phyloP scores from a whole-genome alignment of 306 rosid species.

The Sicyos edulis region DNA sequence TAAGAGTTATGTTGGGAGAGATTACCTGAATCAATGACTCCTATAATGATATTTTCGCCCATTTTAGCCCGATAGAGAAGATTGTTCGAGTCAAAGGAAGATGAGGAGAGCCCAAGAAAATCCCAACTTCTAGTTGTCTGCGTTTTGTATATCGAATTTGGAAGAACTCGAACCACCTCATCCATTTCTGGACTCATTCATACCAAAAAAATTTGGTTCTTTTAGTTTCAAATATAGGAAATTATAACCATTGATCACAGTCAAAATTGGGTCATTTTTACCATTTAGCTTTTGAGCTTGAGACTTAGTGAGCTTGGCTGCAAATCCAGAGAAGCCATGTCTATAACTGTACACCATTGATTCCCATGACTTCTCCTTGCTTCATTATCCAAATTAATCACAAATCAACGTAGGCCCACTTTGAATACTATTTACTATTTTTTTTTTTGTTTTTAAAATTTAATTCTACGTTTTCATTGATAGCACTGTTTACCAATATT shows the following conservation, averaged over 20 bases:
- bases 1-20: too few species aligned
- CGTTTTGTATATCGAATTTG: slow-evolving; percentile 54
- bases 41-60: slow-evolving; percentile 70
- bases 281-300: slow-evolving; percentile 50
- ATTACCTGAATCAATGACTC: slow-evolving; percentile 68
- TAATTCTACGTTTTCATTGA: too few species aligned
- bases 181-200: slow-evolving; percentile 31
- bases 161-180: slow-evolving; percentile 61
- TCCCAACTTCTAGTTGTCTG: slow-evolving; percentile 91
- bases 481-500: too few species aligned
- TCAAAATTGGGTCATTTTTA: too few species aligned
- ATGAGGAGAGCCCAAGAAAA: slow-evolving; percentile 45
- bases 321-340: slow-evolving; percentile 85
- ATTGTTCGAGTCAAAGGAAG: background rate
- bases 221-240: too few species aligned
- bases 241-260: too few species aligned
- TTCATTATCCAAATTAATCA: slow-evolving; percentile 30
- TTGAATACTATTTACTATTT: too few species aligned
- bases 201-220: too few species aligned
- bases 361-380: slow-evolving; percentile 62
- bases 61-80: slow-evolving; percentile 26
- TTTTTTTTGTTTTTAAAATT: too few species aligned
- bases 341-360: slow-evolving; percentile 20
- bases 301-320: slow-evolving; percentile 60
- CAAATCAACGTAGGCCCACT: too few species aligned